Evolutionary conservation across 2,329 filamentous ascomycete genomes (phyloP), one percentile per base, ranked within the genome.

Genomic region (Stromatinia cepivora): DNA sequence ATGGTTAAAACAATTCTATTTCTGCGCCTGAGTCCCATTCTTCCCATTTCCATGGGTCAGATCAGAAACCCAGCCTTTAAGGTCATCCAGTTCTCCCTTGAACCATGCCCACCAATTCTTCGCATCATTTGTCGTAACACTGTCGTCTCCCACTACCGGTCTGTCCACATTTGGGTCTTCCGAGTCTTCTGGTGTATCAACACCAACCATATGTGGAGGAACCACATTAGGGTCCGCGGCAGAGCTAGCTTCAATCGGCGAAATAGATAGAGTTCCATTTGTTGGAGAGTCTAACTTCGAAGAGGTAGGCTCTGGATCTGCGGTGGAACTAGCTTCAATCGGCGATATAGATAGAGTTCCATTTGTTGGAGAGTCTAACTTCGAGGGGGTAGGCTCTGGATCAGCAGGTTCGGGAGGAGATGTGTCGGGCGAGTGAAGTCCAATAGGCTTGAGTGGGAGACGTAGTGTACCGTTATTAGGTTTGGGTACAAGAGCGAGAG

Each of bases 391-490:
- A 4, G 62, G 42, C 31, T 70, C 64, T 17, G 88, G 87, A 72
- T 91, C 88, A 1, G 79, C 78, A 0, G 85, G 87, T n/a, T 82
- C 82, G 28, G 85, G 82, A 0, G 83, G 78, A 2, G 79, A 79
- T 2, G 83, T 80, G 22, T 83, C 82, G 0, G 82, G 76, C 61
- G 85, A 82, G 76, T 94, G 91, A 4, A 74, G 36, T 15, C 76
- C 77, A 57, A 78, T 64, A 20, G 77, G 66, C 46, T 75, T 75
- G 36, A 94, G 81, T 0, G 92, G 92, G 17, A 94, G 84, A 15
- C 89, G 85, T 8, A 97, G 81, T 0, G 93, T 97, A 63, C 94
- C 94, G 77, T 98, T 98, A 78, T 97, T 97, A 0, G 92, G 87
- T 67, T 85, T 84, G 0, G 93, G 92, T 4, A 78, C 79, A 69